Percentiles rank a stretch among this genome's conserved stretches.
phyloP scores from a whole-genome alignment of 2,329 filamentous ascomycete species.

The Sporothrix sp. region DNA sequence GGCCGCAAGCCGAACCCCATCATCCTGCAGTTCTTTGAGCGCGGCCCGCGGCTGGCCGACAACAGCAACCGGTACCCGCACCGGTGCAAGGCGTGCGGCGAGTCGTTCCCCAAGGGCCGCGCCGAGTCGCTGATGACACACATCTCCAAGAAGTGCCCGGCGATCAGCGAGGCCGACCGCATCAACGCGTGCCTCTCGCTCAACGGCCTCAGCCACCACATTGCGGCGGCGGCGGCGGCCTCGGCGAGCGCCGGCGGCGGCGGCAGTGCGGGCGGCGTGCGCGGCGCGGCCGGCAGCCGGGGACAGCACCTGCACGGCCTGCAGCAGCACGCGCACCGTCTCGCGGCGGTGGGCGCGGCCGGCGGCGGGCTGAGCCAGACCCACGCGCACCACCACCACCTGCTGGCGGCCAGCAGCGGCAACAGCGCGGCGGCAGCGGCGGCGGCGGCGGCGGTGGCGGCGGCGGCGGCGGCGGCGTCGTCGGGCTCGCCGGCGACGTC shows the following conservation, averaged over 20 bases:
- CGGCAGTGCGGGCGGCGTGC: neutral
- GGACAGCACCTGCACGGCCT: constrained; percentile 8
- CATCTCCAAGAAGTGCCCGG: constrained; percentile 77
- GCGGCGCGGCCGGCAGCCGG: constrained; percentile 3
- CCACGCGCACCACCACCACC: constrained; percentile 19
- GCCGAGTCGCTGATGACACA: constrained; percentile 75
- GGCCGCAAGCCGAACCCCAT: constrained; percentile 75
- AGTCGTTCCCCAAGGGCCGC: constrained; percentile 82
- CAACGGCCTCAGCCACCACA: constrained; percentile 48
- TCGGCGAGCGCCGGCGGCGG: neutral
- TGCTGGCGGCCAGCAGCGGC: constrained; percentile 11
- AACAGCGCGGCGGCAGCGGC: constrained; percentile 1
- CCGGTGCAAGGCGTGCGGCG: constrained; percentile 79
- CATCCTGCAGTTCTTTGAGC: constrained; percentile 80
- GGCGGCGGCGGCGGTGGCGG: constrained; percentile 3
- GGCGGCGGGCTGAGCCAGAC: constrained; percentile 8
- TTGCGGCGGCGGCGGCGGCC: constrained; percentile 17
- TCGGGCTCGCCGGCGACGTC: constrained; percentile 10
- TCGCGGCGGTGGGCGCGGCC: constrained; percentile 18
- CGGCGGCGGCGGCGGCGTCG: constrained; percentile 11
- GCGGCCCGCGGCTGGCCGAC: constrained; percentile 77
- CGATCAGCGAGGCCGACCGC: constrained; percentile 63
- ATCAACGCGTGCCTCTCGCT: constrained; percentile 65
- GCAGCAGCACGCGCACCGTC: constrained; percentile 2
- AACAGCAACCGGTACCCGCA: constrained; percentile 87